A percentile compares a stretch with the other conserved stretches of the same genome.
Conservation (phyloP, 1,284 basidiomycete species). For the Hortiboletus rubellus region DNA sequence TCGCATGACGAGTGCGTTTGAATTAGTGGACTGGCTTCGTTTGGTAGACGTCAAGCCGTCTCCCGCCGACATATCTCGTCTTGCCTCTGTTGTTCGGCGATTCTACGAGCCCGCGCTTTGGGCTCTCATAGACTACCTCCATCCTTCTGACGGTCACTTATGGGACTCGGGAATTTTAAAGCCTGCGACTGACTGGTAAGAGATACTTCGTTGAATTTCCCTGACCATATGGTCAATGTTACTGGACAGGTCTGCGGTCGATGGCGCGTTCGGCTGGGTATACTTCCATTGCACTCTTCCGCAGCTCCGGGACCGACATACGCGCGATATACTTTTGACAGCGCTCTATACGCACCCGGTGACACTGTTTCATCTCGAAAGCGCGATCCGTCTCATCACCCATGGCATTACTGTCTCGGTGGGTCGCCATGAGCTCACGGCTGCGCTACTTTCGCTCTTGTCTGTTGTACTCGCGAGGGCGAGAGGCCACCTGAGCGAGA, state of each 20-base stretch:
- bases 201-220: neutral
- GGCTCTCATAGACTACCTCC: constrained; percentile 45
- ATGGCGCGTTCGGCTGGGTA: constrained; percentile 44
- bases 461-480: constrained; percentile 37
- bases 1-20: constrained; percentile 44
- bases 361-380: constrained; percentile 34
- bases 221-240: neutral
- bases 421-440: constrained; percentile 20
- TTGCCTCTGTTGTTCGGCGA: constrained; percentile 40
- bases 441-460: constrained; percentile 38
- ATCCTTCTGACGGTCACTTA: constrained; percentile 43
- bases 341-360: constrained; percentile 30
- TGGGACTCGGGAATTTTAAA: constrained; percentile 38
- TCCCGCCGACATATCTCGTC: constrained; percentile 40
- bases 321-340: constrained; percentile 32
- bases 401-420: constrained; percentile 37
- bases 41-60: constrained; percentile 41
- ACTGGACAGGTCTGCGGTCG: constrained; percentile 10
- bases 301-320: constrained; percentile 23
- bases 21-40: constrained; percentile 61
- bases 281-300: constrained; percentile 42
- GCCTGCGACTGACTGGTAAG: constrained; percentile 35
- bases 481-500: constrained; percentile 22
- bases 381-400: constrained; percentile 40
- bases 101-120: constrained; percentile 45